Evolutionary conservation across 495 filamentous ascomycete genomes (phyloP), one percentile per base, ranked within the genome.

Genomic region (Podospora bellae-mahoneyi): DNA sequence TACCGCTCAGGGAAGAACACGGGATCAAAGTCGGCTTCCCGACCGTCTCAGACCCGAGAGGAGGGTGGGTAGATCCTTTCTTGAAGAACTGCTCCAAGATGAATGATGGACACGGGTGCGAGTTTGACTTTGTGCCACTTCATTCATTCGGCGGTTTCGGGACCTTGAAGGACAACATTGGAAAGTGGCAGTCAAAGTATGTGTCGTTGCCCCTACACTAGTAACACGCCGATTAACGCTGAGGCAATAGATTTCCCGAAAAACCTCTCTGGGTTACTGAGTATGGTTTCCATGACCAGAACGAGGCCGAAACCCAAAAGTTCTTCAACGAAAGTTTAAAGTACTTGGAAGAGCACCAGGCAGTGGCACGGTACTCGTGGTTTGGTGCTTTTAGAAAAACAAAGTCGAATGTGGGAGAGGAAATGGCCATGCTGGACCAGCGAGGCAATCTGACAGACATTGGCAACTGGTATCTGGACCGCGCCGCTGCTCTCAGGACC

Each of bases 131-230:
- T 75, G 79, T 91, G 18, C 83, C 89, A 0, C 74, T 90, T 16
- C 87, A 90, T 74, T 90, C 84, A 82, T 90, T 90, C 73, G 87
- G 87, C 1, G 75, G 86, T 60, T 87, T 90, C 62, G 81, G 83
- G 64, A 85, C 84, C 0, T 71, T 77, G 63, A 88, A 60, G 85
- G 84, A 1, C 73, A 65, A 71, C 48, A 60, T 77, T 1, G 74
- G 60, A 27, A 68, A 74, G 64, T 78, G 75, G 72, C 60, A 68
- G n/a, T 27, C 71, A 57, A 66, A 64, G 74, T 76, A 68, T 59
- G 69, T 72, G 27, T 23, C 27, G 13, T 48, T 10, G 39, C 9
- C 39, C 13, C 39, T 48, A 48, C 9, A 13, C 39, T 3, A 48
- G 30, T 59, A 20, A n/a, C 20, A 18, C 23, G 5, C 27, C 54